Evolutionary conservation across 352 stramenopile species (phyloP).

Genomic region (Pythium folliculosum): DNA sequence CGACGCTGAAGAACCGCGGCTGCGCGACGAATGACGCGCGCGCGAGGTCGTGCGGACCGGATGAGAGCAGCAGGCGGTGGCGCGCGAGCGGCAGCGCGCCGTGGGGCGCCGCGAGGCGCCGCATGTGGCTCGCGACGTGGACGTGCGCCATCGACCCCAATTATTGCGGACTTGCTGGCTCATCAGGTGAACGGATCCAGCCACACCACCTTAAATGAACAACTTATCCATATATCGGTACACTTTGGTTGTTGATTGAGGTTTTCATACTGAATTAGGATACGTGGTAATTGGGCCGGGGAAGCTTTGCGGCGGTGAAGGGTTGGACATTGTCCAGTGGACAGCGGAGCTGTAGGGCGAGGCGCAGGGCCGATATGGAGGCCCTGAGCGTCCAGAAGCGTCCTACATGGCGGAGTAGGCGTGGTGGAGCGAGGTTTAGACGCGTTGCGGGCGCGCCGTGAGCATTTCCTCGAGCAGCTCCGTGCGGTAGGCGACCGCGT

Average conservation of each 20-base stretch:
- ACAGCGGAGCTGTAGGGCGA: no score
- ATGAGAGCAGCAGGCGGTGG: background rate
- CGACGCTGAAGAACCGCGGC: slow-evolving; percentile 21
- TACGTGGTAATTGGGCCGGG: no score
- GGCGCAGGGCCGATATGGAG: no score
- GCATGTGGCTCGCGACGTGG: slow-evolving; percentile 14
- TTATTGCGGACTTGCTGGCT: no score
- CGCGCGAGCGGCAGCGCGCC: background rate
- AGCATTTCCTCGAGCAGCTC: slow-evolving; percentile 5
- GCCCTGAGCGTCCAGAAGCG: no score
- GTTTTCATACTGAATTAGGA: slow-evolving; percentile 5
- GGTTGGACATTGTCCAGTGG: no score
- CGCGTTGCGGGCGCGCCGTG: background rate
- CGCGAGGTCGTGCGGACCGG: background rate
- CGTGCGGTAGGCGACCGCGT: slow-evolving; percentile 10
- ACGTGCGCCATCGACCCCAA: slow-evolving; percentile 13
- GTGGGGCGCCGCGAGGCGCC: slow-evolving; percentile 2
- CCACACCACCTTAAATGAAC: background rate
- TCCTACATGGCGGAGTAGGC: no score
- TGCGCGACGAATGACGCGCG: slow-evolving; percentile 1
- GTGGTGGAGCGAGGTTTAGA: background rate
- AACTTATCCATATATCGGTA: background rate
- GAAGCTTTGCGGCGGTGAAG: no score
- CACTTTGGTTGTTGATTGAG: background rate
- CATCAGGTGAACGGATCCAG: background rate